phyloP scores from a whole-genome alignment of 2,329 filamentous ascomycete genomes.

The Aureobasidium subglaciale region DNA sequence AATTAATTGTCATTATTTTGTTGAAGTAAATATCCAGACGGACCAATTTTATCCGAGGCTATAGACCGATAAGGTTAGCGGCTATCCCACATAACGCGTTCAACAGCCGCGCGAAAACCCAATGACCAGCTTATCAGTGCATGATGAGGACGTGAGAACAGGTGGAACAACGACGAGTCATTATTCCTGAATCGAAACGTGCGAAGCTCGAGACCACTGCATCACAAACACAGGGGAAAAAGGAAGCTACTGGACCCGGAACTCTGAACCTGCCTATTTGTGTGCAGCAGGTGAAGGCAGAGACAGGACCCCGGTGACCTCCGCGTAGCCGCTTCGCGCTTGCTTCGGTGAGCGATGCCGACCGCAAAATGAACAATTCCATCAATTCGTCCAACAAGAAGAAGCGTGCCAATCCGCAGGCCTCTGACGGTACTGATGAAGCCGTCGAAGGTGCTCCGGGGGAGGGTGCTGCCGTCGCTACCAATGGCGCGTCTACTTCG shows the following conservation, averaged over 20 bases:
- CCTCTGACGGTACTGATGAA: neutral
- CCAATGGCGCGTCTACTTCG: constrained; percentile 28
- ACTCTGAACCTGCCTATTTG: neutral
- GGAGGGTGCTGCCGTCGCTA: neutral
- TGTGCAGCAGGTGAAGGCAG: neutral
- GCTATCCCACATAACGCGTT: neutral
- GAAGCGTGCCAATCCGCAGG: constrained; percentile 13
- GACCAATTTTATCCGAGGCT: neutral
- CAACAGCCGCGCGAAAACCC: constrained; percentile 1
- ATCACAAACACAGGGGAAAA: neutral
- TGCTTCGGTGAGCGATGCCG: constrained; percentile 9
- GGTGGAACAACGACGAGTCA: constrained; percentile 9
- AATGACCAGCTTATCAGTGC: constrained; percentile 8
- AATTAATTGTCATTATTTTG: neutral
- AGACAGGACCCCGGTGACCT: neutral
- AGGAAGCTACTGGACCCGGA: neutral
- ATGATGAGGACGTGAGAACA: neutral
- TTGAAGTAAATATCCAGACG: neutral
- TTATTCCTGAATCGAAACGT: neutral
- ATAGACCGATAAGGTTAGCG: constrained; percentile 1
- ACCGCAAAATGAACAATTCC: constrained; percentile 14
- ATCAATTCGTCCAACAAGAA: constrained; percentile 13
- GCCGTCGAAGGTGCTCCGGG: neutral
- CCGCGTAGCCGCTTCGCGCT: constrained; percentile 13
- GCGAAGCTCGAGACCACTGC: neutral